A percentile compares a stretch with the other conserved stretches of the same genome.
Evolutionary conservation across 257 asterid genomes (phyloP).

Genomic region (Striga asiatica): DNA sequence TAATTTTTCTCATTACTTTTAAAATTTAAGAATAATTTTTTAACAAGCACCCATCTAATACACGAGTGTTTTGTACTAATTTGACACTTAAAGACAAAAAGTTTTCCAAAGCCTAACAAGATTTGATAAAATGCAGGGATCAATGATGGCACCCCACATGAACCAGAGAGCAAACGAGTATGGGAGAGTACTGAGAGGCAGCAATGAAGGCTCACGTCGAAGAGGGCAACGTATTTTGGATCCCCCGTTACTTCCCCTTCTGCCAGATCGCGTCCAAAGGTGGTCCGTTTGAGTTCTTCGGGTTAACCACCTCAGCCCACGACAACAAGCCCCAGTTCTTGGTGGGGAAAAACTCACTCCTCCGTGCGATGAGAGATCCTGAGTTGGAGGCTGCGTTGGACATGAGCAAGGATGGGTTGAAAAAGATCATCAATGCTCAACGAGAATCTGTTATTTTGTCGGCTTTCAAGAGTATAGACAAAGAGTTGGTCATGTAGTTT

Average conservation of each 20-base stretch:
- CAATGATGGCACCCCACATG: constrained; percentile 81
- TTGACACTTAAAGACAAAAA: not conserved
- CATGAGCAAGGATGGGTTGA: constrained; percentile 26
- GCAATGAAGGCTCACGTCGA: constrained; percentile 50
- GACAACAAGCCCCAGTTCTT: constrained; percentile 56
- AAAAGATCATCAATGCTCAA: constrained; percentile 26
- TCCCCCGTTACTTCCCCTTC: constrained; percentile 67
- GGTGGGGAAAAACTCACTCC: constrained; percentile 40
- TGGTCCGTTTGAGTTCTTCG: constrained; percentile 62
- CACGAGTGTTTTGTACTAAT: too few species aligned
- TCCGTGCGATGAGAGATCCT: constrained; percentile 38
- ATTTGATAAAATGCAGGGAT: constrained; percentile 32
- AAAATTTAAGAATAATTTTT: too few species aligned
- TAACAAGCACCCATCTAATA: too few species aligned
- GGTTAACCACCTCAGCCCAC: constrained; percentile 45
- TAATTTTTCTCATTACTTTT: too few species aligned
- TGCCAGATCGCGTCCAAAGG: constrained; percentile 59
- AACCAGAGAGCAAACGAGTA: constrained; percentile 56
- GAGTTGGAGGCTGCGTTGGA: constrained; percentile 56
- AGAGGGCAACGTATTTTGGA: constrained; percentile 54
- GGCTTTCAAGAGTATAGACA: constrained; percentile 6
- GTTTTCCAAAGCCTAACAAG: not conserved
- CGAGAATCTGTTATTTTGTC: constrained; percentile 34
- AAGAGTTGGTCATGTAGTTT: not conserved
- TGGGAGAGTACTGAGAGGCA: constrained; percentile 43